Evolutionary conservation across 2,329 filamentous ascomycete genomes (phyloP).

Genomic region (Aspergillus sp.): DNA sequence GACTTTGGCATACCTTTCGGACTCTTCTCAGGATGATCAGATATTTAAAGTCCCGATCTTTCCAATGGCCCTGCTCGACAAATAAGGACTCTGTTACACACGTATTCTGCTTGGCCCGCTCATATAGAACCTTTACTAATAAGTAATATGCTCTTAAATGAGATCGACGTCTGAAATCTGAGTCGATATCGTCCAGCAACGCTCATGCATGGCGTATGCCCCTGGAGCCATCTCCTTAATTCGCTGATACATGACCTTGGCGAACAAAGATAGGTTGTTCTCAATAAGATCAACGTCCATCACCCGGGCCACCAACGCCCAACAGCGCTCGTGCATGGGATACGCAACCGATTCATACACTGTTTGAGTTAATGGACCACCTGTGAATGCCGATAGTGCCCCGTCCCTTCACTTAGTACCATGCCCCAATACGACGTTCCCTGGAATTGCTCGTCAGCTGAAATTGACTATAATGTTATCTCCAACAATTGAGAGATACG

Average conservation of each 20-base stretch:
- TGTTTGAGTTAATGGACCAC: neutral
- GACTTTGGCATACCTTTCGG: no score
- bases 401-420: neutral
- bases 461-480: neutral
- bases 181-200: no score
- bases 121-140: no score
- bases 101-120: no score
- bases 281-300: neutral
- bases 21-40: no score
- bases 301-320: neutral
- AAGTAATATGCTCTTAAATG: no score
- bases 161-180: no score
- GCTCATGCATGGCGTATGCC: no score
- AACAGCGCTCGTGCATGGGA: neutral
- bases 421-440: neutral
- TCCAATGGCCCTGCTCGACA: no score
- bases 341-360: neutral
- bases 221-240: neutral
- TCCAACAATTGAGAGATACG: neutral
- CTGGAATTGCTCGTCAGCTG: neutral
- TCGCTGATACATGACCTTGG: neutral
- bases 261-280: neutral
- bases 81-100: no score
- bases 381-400: neutral
- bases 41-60: no score